Evolutionary conservation across 169 alveolate species (phyloP).

Genomic region (Cryptosporidium sp.): DNA sequence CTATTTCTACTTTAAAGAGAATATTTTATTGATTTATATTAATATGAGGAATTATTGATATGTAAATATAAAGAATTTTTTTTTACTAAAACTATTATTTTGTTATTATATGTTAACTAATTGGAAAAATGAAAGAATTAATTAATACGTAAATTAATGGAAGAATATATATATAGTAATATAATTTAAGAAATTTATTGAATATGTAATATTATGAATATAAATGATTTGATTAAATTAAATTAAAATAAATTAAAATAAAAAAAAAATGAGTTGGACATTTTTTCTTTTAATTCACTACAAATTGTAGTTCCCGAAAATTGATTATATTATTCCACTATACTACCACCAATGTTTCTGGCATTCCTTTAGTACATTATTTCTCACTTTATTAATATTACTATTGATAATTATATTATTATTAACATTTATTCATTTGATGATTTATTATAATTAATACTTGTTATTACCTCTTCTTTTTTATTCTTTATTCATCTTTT

Average conservation of each 20-base stretch:
- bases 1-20: not conserved
- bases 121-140: not conserved
- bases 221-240: not conserved
- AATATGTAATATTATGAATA: not conserved
- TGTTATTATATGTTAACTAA: not conserved
- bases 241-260: too few species aligned
- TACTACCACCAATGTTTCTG: slow-evolving; percentile 17
- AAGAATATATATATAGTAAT: slow-evolving; percentile 3
- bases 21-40: not conserved
- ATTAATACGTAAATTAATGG: not conserved
- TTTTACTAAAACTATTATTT: too few species aligned
- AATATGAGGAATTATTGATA: not conserved
- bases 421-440: not conserved
- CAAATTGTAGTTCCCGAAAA: not conserved
- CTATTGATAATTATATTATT: slow-evolving; percentile 5
- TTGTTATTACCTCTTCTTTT: not conserved
- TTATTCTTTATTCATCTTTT: not conserved
- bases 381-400: slow-evolving; percentile 4
- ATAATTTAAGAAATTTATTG: slow-evolving; percentile 25
- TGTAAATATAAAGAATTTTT: not conserved
- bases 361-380: not conserved
- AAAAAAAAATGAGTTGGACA: not conserved
- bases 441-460: not conserved
- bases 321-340: not conserved
- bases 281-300: not conserved